Base-by-base conservation (phyloP, 495 filamentous ascomycete species). In the Oidiodendron maius region DNA sequence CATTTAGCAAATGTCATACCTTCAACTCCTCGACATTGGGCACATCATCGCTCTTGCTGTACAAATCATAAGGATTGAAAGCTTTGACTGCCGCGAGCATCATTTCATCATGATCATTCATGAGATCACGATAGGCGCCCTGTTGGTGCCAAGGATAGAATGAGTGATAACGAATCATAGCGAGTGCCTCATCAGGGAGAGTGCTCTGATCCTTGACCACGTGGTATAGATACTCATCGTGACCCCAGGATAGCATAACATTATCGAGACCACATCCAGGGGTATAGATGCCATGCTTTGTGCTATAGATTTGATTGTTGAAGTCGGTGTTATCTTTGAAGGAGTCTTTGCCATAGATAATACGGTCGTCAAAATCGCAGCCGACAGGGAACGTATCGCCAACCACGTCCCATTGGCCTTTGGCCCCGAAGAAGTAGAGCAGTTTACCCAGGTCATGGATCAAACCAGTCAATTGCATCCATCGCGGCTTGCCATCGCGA, bases 371-470 rank as follows among this genome's bases (percentile, higher is more conserved):
- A 52, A 91, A 94, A 39, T 69, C 77, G 56, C 87, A 91, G 43
- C 89, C 89, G n/a, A 95, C 86, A 25, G 89, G 88, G 68, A 94
- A 94, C 0, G 87, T 91, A 58, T 95, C 89, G 13, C 89, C 89
- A 9, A 95, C 89, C 11, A 94, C 87, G 58, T 93, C 89, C 89
- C 89, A 94, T 62, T 95, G 89, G 39, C 89, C 88, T 48, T 83
- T 65, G 9, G 83, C 86, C 41, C 78, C 83, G 64, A 81, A 87
- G 68, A 93, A 90, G 74, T 81, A 91, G 25, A 94, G 77, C n/a
- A 94, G 75, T 67, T 94, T 95, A 54, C 89, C 89, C 13, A 94
- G 73, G 53, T 94, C 89, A 64, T 95, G 89, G 54, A 95, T 84
- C 13, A 94, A 74, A 1, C 89, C 89, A 0, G 82, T 86, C 20